These are phyloP conservation scores for Chlamydomonas schloesseri DNA, from an alignment of 139 green algal species.

Conservation along the genomic window DNA sequence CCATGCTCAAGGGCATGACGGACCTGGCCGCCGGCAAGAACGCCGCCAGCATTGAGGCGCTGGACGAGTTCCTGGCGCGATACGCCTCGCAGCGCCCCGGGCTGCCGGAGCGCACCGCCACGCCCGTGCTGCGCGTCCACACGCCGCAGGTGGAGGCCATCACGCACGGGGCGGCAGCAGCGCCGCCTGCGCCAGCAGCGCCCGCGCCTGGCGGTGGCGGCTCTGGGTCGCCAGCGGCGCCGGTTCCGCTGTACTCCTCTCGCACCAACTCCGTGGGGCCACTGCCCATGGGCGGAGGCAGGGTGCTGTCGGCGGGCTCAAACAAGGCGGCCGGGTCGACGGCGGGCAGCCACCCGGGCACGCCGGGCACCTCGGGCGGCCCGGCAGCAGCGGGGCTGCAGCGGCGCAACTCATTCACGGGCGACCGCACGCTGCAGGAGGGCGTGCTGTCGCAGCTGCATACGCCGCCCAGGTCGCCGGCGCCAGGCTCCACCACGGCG, in stretches of 20 bases:
- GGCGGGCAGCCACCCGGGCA: background rate
- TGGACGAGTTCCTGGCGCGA: conserved; percentile 50
- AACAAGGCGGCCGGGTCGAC: no score
- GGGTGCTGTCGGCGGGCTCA: background rate
- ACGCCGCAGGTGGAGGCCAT: conserved; percentile 1
- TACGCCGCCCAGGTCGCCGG: background rate
- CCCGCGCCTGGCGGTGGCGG: no score
- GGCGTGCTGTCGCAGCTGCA: conserved; percentile 13
- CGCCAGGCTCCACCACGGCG: background rate
- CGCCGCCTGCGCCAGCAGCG: background rate
- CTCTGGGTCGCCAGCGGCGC: background rate
- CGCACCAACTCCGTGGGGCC: conserved; percentile 19
- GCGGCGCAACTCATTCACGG: conserved; percentile 30
- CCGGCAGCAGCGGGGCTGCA: background rate
- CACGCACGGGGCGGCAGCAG: background rate
- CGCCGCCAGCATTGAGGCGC: conserved; percentile 35
- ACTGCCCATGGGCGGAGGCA: conserved; percentile 7
- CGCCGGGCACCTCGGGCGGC: background rate
- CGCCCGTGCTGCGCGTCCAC: conserved; percentile 31
- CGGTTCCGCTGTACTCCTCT: conserved; percentile 10
- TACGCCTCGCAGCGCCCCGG: conserved; percentile 40
- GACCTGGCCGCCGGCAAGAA: background rate
- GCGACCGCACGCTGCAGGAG: background rate
- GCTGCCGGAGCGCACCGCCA: conserved; percentile 31
- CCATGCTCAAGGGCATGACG: conserved; percentile 35